A percentile compares a stretch with the other conserved stretches of the same genome.
These are phyloP conservation scores for Haberlea rhodopensis DNA, from an alignment of 257 asterid genomes.

Conservation along the genomic window DNA sequence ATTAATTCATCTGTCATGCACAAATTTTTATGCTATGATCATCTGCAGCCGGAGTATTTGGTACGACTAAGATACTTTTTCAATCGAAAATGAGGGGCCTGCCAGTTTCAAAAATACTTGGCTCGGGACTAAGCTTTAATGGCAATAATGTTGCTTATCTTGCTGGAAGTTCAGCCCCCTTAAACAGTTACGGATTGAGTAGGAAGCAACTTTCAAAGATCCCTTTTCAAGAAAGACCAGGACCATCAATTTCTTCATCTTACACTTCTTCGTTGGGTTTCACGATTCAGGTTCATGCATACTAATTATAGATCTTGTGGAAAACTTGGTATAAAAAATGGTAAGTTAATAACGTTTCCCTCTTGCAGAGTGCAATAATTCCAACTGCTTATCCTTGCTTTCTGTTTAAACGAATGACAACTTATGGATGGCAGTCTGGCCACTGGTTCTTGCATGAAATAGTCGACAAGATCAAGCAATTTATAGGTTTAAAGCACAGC, in stretches of 20 bases:
- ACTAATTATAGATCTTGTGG: neutral
- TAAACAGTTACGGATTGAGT: constrained; percentile 43
- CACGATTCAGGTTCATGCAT: constrained; percentile 46
- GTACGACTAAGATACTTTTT: constrained; percentile 51
- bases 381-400: constrained; percentile 45
- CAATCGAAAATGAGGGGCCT: constrained; percentile 52
- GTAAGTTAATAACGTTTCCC: neutral
- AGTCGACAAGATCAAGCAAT: constrained; percentile 29
- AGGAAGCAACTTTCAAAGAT: constrained; percentile 30
- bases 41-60: constrained; percentile 59
- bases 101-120: constrained; percentile 41
- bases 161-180: constrained; percentile 42
- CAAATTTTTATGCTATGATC: neutral
- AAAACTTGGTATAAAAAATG: too few relatives aligned
- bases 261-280: constrained; percentile 52
- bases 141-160: constrained; percentile 58
- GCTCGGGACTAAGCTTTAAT: constrained; percentile 53
- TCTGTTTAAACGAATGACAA: constrained; percentile 40
- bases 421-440: constrained; percentile 37
- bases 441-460: constrained; percentile 26
- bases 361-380: constrained; percentile 46
- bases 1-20: neutral
- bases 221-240: constrained; percentile 52
- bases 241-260: constrained; percentile 57
- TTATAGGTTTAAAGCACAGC: constrained; percentile 18